phyloP scores from a whole-genome alignment of 306 rosid genomes.

The Cicer chorassanicum region DNA sequence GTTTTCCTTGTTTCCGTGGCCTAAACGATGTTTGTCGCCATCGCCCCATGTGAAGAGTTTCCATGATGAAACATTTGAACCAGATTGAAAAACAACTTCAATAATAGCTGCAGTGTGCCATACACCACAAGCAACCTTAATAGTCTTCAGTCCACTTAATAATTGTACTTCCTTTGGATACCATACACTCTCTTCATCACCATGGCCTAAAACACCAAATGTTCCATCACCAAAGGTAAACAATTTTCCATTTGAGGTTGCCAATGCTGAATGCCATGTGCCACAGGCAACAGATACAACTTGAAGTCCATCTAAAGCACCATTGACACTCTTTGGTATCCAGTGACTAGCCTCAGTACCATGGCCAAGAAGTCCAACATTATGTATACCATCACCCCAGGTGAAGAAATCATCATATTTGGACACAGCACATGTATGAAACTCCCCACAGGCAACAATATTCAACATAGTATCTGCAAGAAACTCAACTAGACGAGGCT shows the following conservation, averaged over 20 bases:
- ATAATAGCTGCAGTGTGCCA: slow-evolving; percentile 98
- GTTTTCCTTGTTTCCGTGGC: slow-evolving; percentile 82
- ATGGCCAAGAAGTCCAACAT: slow-evolving; percentile 86
- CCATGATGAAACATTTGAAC: slow-evolving; percentile 54
- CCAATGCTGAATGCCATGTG: slow-evolving; percentile 92
- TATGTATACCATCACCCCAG: slow-evolving; percentile 88
- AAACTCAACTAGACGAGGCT: slow-evolving; percentile 71
- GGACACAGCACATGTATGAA: slow-evolving; percentile 76
- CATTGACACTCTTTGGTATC: slow-evolving; percentile 72
- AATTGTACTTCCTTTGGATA: slow-evolving; percentile 82
- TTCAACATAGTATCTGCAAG: slow-evolving; percentile 54
- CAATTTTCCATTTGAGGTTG: slow-evolving; percentile 79
- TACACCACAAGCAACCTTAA: slow-evolving; percentile 88
- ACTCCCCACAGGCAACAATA: slow-evolving; percentile 87
- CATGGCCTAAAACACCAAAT: slow-evolving; percentile 87
- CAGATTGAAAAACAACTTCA: slow-evolving; percentile 70
- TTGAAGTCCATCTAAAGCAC: slow-evolving; percentile 83
- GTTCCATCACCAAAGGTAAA: slow-evolving; percentile 68
- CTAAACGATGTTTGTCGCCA: slow-evolving; percentile 82
- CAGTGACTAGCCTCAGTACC: slow-evolving; percentile 78
- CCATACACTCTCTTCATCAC: slow-evolving; percentile 66
- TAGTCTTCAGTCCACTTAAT: slow-evolving; percentile 71
- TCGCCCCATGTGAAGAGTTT: slow-evolving; percentile 97
- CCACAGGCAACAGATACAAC: slow-evolving; percentile 92
- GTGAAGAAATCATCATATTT: slow-evolving; percentile 67